Conservation (phyloP, 495 filamentous ascomycete species). For the Antarctomyces pellizariae region DNA sequence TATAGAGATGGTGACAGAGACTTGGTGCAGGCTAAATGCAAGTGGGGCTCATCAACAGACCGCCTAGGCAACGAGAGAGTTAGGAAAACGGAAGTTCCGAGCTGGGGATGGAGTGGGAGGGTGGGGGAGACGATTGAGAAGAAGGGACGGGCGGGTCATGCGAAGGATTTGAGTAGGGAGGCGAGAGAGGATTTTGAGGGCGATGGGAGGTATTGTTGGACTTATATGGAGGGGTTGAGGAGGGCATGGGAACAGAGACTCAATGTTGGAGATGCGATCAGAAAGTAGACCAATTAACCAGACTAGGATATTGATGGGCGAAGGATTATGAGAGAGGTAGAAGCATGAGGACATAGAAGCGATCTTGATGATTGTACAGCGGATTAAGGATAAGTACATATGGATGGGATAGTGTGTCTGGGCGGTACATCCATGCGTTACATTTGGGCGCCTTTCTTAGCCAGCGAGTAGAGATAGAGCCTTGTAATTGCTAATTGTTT, state of each 20-base stretch:
- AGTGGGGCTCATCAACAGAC: conserved; percentile 64
- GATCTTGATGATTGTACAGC: too few relatives aligned
- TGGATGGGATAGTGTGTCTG: too few relatives aligned
- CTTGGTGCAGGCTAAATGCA: conserved; percentile 18
- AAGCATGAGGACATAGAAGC: too few relatives aligned
- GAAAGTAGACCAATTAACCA: too few relatives aligned
- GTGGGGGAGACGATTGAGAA: conserved; percentile 31
- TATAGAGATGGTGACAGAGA: neutral
- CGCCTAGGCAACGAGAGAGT: conserved; percentile 30
- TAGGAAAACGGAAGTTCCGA: conserved; percentile 53
- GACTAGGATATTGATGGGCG: too few relatives aligned
- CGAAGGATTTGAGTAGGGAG: conserved; percentile 35
- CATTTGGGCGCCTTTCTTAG: too few relatives aligned
- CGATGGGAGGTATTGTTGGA: conserved; percentile 50
- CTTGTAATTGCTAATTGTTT: too few relatives aligned
- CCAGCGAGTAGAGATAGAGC: too few relatives aligned
- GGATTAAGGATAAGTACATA: too few relatives aligned
- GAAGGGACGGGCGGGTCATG: conserved; percentile 33
- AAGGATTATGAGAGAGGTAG: too few relatives aligned
- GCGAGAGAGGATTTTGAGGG: conserved; percentile 47
- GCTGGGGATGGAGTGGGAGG: conserved; percentile 62
- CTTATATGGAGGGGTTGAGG: conserved; percentile 64
- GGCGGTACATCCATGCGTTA: too few relatives aligned
- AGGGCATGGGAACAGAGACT: conserved; percentile 45
- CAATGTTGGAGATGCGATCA: conserved; percentile 4